Percentiles rank a stretch among this genome's conserved stretches.
These are phyloP conservation scores for Collybia nuda DNA, from an alignment of 768 basidiomycete species.

Conservation along the genomic window DNA sequence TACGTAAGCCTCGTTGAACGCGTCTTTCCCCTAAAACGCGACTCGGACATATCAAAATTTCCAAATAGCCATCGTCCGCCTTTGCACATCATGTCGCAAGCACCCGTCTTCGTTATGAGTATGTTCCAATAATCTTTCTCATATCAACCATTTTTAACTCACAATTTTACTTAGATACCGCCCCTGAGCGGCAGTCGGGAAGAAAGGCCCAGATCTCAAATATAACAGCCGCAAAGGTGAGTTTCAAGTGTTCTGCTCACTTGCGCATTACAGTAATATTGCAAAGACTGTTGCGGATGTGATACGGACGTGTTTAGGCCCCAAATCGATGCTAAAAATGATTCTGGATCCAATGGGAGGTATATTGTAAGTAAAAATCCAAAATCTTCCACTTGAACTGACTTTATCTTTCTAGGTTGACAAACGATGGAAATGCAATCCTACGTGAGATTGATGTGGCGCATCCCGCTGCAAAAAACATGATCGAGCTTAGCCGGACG, in stretches of 20 bases:
- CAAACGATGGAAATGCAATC: slow-evolving; percentile 99
- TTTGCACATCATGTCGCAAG: slow-evolving; percentile 7
- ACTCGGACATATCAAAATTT: background rate
- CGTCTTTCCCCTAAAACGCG: background rate
- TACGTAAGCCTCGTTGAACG: background rate
- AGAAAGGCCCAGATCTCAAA: slow-evolving; percentile 96
- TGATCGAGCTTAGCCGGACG: slow-evolving; percentile 97
- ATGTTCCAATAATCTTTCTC: background rate
- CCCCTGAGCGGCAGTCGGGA: slow-evolving; percentile 91
- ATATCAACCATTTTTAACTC: background rate
- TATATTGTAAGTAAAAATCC: slow-evolving; percentile 66
- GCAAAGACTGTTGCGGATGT: slow-evolving; percentile 94
- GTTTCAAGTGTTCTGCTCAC: slow-evolving; percentile 14
- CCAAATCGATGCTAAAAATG: slow-evolving; percentile 99
- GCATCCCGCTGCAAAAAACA: slow-evolving; percentile 98
- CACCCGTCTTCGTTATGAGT: slow-evolving; percentile 10
- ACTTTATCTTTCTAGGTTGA: slow-evolving; percentile 55
- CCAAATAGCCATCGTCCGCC: background rate
- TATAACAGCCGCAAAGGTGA: slow-evolving; percentile 94
- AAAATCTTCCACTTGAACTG: slow-evolving; percentile 2
- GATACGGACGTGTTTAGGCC: slow-evolving; percentile 94
- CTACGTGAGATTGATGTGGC: slow-evolving; percentile 98
- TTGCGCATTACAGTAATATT: slow-evolving; percentile 3
- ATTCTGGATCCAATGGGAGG: slow-evolving; percentile 99
- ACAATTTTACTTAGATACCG: slow-evolving; percentile 63